Base-by-base conservation (phyloP, 768 basidiomycete genomes). In the Psilocybe azurescens region DNA sequence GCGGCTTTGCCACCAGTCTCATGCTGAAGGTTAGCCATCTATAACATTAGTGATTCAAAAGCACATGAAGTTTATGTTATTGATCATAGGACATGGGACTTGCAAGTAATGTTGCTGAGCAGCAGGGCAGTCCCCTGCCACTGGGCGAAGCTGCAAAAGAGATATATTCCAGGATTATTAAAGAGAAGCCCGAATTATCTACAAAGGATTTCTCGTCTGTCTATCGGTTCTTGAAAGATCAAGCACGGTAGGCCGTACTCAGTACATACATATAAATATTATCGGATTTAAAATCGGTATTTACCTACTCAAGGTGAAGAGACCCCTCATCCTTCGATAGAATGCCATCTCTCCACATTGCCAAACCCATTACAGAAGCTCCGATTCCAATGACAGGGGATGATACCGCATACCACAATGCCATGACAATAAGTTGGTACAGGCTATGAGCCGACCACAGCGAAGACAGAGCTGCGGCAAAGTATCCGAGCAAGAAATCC, bases 141-240 rank as follows among this genome's bases (percentile, higher is more conserved):
- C 74, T 95, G 4, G 93, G 89, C 14, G 75, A 82, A 61, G 83
- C 84, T 3, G 91, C 92, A 7, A 79, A 85, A 66, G 72, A 75
- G 2, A 71, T 95, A 29, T 96, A 96, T 72, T 74, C 74, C 4
- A 75, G 79, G 29, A 83, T 87, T 53, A 76, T 90, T 3, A 64
- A 75, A 66, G 74, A 77, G 52, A 78, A 83, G 29, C 87, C 89
- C 1, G 89, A 85, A 54, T 78, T 93, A 20, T 86, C 80, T 1
- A 79, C 71, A 53, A 89, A 87, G 68, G 94, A 95, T 67, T 95
- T 96, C 70, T 94, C 91, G 38, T 87, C 87, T 11, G 87, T 95
- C 28, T 95, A 93, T 73, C 76, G 79, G 53, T 88, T 86, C 72
- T 76, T 95, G 59, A 68, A 79, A 67, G 69, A 70, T 13, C 62